These are phyloP conservation scores for Mucor piriformis DNA, from an alignment of 371 early-diverging fungal genomes.

Conservation along the genomic window DNA sequence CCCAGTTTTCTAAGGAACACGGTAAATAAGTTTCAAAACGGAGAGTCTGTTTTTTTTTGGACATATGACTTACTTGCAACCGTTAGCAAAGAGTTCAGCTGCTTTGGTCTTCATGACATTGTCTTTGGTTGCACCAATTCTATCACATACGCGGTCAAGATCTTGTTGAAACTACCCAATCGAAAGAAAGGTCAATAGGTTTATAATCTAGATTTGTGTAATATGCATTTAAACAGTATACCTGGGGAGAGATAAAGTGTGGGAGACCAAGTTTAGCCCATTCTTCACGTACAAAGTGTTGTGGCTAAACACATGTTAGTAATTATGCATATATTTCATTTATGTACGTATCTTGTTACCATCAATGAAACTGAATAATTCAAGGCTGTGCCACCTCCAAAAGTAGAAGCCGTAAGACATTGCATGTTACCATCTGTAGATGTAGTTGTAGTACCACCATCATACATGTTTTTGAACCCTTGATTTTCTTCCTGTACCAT, in stretches of 20 bases:
- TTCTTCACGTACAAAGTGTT: conserved; percentile 69
- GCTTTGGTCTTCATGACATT: conserved; percentile 58
- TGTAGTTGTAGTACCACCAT: conserved; percentile 35
- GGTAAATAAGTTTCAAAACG: no score
- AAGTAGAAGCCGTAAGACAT: conserved; percentile 46
- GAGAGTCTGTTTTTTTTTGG: no score
- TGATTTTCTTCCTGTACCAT: conserved; percentile 44
- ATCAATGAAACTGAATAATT: conserved; percentile 64
- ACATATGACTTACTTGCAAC: conserved; percentile 26
- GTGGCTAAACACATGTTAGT: conserved; percentile 35
- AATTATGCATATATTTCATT: no score
- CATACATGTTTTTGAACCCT: conserved; percentile 50
- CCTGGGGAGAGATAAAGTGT: conserved; percentile 51
- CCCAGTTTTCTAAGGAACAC: conserved; percentile 48
- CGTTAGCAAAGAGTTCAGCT: conserved; percentile 62
- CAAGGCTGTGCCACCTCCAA: conserved; percentile 71
- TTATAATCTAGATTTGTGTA: no score
- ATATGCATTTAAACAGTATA: no score
- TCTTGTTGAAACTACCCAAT: conserved; percentile 29
- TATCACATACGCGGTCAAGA: conserved; percentile 55
- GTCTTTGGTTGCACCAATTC: conserved; percentile 59
- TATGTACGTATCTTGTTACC: no score
- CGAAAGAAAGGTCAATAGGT: no score
- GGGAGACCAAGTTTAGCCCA: conserved; percentile 69
- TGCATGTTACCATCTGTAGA: conserved; percentile 37